Percentiles rank a stretch among this genome's conserved stretches.
Conservation (phyloP, 352 stramenopile genomes). For the Pythium aristosporum region DNA sequence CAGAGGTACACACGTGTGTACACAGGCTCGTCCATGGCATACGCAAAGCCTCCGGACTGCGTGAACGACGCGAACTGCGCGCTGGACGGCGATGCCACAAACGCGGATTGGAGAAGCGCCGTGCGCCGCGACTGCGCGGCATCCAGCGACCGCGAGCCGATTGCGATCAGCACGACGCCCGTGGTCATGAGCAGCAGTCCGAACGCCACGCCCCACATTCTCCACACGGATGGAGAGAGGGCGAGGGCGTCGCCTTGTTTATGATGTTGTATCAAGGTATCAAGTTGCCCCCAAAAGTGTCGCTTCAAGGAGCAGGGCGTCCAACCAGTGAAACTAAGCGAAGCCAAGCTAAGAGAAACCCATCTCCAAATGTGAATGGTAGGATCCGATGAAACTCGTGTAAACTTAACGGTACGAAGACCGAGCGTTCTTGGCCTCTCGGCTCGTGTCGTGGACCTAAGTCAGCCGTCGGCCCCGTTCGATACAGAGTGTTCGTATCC, state of each 20-base stretch:
- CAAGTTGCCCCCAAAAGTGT: neutral
- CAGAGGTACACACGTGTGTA: slow-evolving; percentile 67
- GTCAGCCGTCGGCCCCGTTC: too few relatives aligned
- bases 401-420: too few relatives aligned
- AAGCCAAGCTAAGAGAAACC: neutral
- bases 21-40: slow-evolving; percentile 49
- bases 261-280: neutral
- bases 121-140: slow-evolving; percentile 12
- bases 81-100: slow-evolving; percentile 2
- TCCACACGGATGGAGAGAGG: neutral
- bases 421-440: too few relatives aligned
- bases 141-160: slow-evolving; percentile 30
- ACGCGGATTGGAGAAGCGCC: slow-evolving; percentile 8
- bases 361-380: too few relatives aligned
- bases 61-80: slow-evolving; percentile 18
- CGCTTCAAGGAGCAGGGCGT: slow-evolving; percentile 1
- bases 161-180: slow-evolving; percentile 27
- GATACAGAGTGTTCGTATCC: too few relatives aligned
- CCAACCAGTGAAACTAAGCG: neutral
- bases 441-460: too few relatives aligned
- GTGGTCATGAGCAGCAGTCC: slow-evolving; percentile 25
- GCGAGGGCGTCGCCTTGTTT: neutral
- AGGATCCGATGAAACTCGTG: too few relatives aligned
- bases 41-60: slow-evolving; percentile 34
- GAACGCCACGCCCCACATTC: slow-evolving; percentile 33